Evolutionary conservation across 2,329 filamentous ascomycete genomes (phyloP).

Genomic region (Aspergillus phoenicis): DNA sequence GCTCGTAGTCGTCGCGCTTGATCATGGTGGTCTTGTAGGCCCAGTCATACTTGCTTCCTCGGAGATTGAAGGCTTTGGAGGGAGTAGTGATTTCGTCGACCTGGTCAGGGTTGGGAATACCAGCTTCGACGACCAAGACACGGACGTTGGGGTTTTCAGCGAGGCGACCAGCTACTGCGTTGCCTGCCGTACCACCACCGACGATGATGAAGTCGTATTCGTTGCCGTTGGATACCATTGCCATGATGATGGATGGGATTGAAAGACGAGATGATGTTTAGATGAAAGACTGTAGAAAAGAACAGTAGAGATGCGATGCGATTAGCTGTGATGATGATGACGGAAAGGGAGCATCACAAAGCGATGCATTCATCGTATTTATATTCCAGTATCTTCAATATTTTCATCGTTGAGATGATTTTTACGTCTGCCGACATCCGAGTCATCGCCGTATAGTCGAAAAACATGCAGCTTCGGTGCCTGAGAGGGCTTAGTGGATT

Average conservation of each 20-base stretch:
- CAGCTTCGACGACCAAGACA: slow-evolving; percentile 42
- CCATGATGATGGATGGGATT: slow-evolving; percentile 8
- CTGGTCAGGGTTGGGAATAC: slow-evolving; percentile 50
- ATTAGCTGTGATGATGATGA: neutral
- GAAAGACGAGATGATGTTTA: neutral
- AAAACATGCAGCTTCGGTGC: neutral
- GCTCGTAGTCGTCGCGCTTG: slow-evolving; percentile 57
- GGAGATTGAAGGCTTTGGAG: slow-evolving; percentile 57
- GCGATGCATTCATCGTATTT: neutral
- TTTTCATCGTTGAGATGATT: neutral
- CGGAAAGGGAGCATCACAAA: neutral
- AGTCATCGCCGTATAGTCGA: neutral
- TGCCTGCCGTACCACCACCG: slow-evolving; percentile 42
- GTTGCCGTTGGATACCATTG: slow-evolving; percentile 14
- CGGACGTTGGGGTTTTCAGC: slow-evolving; percentile 53
- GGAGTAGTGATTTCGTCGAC: slow-evolving; percentile 60
- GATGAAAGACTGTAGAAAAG: neutral
- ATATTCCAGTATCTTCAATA: neutral
- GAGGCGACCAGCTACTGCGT: slow-evolving; percentile 53
- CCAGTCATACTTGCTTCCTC: slow-evolving; percentile 63
- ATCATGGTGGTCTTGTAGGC: slow-evolving; percentile 65
- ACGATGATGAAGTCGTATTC: slow-evolving; percentile 36
- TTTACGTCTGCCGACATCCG: neutral
- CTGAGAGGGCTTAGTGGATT: neutral
- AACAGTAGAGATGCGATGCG: neutral